Evolutionary conservation across 768 basidiomycete genomes (phyloP).

Genomic region (Leccinum imitatum): DNA sequence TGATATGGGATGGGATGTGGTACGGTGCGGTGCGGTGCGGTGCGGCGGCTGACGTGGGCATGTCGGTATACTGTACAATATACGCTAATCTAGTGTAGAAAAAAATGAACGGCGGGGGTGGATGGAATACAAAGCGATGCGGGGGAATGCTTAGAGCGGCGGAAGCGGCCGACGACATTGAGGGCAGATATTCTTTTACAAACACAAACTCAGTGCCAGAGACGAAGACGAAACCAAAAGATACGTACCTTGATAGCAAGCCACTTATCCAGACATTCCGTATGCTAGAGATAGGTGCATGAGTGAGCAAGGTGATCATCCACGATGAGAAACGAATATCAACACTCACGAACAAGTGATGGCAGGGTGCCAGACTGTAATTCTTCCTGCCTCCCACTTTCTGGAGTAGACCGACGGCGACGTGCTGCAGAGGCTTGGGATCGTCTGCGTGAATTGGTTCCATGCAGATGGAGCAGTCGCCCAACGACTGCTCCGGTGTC

Average conservation of each 20-base stretch:
- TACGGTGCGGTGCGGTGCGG: too few relatives aligned
- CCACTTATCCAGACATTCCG: slow-evolving; percentile 86
- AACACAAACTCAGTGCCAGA: not conserved
- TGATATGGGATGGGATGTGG: not conserved
- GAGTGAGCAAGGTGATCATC: not conserved
- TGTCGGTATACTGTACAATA: slow-evolving; percentile 12
- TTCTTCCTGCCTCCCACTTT: slow-evolving; percentile 48
- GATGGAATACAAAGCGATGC: slow-evolving; percentile 2
- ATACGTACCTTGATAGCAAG: slow-evolving; percentile 61
- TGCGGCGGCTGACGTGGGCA: not conserved
- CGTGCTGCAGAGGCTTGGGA: slow-evolving; percentile 35
- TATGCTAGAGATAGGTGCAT: slow-evolving; percentile 52
- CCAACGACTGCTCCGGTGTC: slow-evolving; percentile 70
- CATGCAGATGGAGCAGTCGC: slow-evolving; percentile 94
- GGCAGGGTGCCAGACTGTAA: slow-evolving; percentile 87
- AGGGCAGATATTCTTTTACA: slow-evolving; percentile 80
- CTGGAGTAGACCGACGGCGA: slow-evolving; percentile 38
- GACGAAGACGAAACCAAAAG: not conserved
- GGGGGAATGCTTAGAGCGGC: slow-evolving; percentile 49
- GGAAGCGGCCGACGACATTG: slow-evolving; percentile 84
- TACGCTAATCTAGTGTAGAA: not conserved
- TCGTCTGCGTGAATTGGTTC: slow-evolving; percentile 69
- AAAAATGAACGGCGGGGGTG: not conserved
- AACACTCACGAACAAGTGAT: slow-evolving; percentile 76
- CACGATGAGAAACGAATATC: not conserved